Conservation (phyloP, 2,329 filamentous ascomycete species). For the Fusarium sp. region DNA sequence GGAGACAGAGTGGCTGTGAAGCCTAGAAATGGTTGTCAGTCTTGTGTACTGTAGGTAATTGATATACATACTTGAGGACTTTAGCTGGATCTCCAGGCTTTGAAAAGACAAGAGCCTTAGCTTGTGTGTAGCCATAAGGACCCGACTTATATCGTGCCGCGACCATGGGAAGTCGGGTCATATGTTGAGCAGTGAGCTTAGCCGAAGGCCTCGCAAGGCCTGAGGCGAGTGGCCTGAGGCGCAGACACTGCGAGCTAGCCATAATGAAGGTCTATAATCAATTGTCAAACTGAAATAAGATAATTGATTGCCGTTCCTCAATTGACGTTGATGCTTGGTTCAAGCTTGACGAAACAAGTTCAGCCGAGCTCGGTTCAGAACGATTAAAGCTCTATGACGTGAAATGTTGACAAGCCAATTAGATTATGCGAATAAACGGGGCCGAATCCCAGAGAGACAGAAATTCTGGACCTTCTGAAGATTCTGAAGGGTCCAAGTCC, state of each 20-base stretch:
- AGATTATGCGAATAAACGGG: slow-evolving; percentile 29
- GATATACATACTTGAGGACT: slow-evolving; percentile 67
- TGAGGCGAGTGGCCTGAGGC: slow-evolving; percentile 38
- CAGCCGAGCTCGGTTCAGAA: slow-evolving; percentile 21
- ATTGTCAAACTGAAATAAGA: neutral
- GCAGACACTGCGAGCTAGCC: slow-evolving; percentile 41
- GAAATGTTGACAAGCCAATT: slow-evolving; percentile 14
- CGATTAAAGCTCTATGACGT: slow-evolving; percentile 36
- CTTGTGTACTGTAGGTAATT: no score
- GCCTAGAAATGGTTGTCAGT: slow-evolving; percentile 51
- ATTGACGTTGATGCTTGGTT: slow-evolving; percentile 4
- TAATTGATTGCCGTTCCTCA: neutral
- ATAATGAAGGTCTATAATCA: slow-evolving; percentile 23
- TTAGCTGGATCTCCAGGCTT: slow-evolving; percentile 80
- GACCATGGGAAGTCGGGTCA: slow-evolving; percentile 38
- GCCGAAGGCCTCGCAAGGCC: slow-evolving; percentile 39
- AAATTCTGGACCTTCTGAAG: slow-evolving; percentile 6
- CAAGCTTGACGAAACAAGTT: slow-evolving; percentile 18
- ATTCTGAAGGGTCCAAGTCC: slow-evolving; percentile 3
- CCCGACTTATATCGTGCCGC: slow-evolving; percentile 65
- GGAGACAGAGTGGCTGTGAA: slow-evolving; percentile 82
- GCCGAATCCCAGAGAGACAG: neutral
- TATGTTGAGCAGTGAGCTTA: slow-evolving; percentile 26
- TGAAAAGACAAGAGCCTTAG: slow-evolving; percentile 82
- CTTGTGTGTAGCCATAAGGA: slow-evolving; percentile 84